Percentiles rank a stretch among this genome's conserved stretches.
These are phyloP conservation scores for Mrakia gelida DNA, from an alignment of 768 basidiomycete genomes.

Conservation along the genomic window DNA sequence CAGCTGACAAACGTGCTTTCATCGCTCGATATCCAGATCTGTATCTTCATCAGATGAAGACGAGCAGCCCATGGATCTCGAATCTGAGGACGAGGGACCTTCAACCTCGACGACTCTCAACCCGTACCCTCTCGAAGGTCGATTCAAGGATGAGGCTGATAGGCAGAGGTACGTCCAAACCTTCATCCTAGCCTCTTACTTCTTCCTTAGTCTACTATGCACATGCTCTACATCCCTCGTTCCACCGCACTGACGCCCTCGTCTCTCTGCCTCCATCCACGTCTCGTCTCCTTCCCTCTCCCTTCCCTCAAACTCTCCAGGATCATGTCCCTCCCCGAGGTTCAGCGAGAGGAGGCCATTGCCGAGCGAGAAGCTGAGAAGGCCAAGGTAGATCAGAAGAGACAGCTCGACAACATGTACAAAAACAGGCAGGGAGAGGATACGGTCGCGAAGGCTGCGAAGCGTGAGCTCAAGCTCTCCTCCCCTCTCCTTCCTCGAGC, in stretches of 20 bases:
- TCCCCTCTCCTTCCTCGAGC: not conserved
- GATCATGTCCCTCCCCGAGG: slow-evolving; percentile 71
- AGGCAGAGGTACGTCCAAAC: slow-evolving; percentile 61
- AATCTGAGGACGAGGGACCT: slow-evolving; percentile 33
- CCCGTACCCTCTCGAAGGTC: slow-evolving; percentile 85
- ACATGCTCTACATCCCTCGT: not conserved
- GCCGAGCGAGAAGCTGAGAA: slow-evolving; percentile 74
- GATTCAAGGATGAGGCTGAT: slow-evolving; percentile 80
- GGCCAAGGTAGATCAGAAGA: slow-evolving; percentile 66
- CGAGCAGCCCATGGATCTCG: slow-evolving; percentile 52
- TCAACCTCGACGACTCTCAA: slow-evolving; percentile 45
- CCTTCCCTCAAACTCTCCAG: slow-evolving; percentile 48
- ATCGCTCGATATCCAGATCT: not conserved
- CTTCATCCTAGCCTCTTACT: not conserved
- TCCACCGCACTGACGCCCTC: not conserved
- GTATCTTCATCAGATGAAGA: slow-evolving; percentile 46
- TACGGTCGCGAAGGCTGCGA: slow-evolving; percentile 65
- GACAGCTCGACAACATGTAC: slow-evolving; percentile 64
- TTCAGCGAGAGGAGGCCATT: slow-evolving; percentile 82
- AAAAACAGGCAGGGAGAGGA: slow-evolving; percentile 36
- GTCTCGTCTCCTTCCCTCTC: slow-evolving; percentile 23
- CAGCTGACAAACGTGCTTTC: slow-evolving; percentile 52
- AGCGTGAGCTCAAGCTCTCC: slow-evolving; percentile 54
- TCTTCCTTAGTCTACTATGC: not conserved
- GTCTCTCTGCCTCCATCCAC: not conserved